Evolutionary conservation across 306 rosid genomes (phyloP).

Genomic region (Glycine tomentella): DNA sequence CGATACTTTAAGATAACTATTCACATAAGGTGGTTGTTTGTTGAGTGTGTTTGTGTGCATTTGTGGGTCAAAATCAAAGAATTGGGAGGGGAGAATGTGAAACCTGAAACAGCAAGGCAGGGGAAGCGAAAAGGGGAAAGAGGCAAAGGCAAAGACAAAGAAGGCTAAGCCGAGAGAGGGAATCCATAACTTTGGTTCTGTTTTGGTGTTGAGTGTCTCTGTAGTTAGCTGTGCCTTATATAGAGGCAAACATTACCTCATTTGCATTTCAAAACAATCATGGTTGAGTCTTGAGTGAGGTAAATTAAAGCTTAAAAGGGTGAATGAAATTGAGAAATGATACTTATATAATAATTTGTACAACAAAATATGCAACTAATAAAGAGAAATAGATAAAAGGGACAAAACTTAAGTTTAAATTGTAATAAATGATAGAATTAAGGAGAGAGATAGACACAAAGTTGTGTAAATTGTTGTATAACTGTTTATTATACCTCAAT

Average conservation of each 20-base stretch:
- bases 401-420: too few species aligned
- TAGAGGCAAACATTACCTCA: background rate
- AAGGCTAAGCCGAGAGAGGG: constrained; percentile 43
- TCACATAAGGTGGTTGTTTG: background rate
- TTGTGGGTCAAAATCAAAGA: background rate
- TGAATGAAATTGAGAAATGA: too few species aligned
- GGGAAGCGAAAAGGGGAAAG: constrained; percentile 54
- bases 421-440: too few species aligned
- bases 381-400: too few species aligned
- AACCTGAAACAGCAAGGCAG: constrained; percentile 78
- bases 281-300: background rate
- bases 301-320: background rate
- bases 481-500: too few species aligned
- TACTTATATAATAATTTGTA: too few species aligned
- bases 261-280: background rate
- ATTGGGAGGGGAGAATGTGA: background rate
- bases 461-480: too few species aligned
- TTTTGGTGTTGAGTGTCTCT: constrained; percentile 1
- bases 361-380: too few species aligned
- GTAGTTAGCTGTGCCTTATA: constrained; percentile 34
- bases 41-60: background rate
- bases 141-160: constrained; percentile 50
- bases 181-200: constrained; percentile 46
- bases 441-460: too few species aligned
- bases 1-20: background rate